Percentiles rank a stretch among this genome's conserved stretches.
Conservation (phyloP, 148 eudicot genomes). For the Agrostemma githago region DNA sequence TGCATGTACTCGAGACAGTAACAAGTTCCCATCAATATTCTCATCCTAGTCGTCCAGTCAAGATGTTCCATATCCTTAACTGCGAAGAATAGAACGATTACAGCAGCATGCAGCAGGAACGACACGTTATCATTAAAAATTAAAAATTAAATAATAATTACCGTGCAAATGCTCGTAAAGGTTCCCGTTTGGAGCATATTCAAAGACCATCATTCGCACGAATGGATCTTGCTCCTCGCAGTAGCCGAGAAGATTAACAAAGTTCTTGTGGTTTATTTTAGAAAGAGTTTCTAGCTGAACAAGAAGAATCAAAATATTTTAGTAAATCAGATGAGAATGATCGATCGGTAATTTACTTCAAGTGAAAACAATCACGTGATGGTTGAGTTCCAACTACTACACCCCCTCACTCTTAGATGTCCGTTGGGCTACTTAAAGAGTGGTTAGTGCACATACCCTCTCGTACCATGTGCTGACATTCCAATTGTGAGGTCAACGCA, state of each 20-base stretch:
- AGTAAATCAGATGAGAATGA: conserved; percentile 10
- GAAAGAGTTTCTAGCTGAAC: conserved; percentile 50
- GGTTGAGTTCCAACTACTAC: too few relatives aligned
- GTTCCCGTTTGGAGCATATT: conserved; percentile 61
- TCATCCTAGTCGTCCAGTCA: conserved; percentile 57
- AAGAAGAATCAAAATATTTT: conserved; percentile 4
- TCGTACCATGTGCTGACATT: too few relatives aligned
- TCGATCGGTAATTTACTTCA: not conserved
- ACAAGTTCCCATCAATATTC: conserved; percentile 55
- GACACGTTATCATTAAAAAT: too few relatives aligned
- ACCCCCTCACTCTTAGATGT: too few relatives aligned
- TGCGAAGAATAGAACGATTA: conserved; percentile 23
- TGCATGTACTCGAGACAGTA: conserved; percentile 70
- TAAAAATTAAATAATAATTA: conserved; percentile 11
- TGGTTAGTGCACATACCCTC: too few relatives aligned
- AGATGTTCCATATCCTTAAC: conserved; percentile 55
- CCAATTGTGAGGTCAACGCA: too few relatives aligned
- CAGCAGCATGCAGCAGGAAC: too few relatives aligned
- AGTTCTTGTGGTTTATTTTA: conserved; percentile 62
- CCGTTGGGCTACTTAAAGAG: too few relatives aligned
- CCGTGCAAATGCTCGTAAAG: conserved; percentile 71
- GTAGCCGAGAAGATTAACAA: conserved; percentile 59
- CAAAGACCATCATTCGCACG: conserved; percentile 74
- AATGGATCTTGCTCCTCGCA: conserved; percentile 69
- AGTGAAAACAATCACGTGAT: conserved; percentile 2